Base-by-base conservation (phyloP, 805 yeast genomes). In the Spathaspora hagerdaliae region DNA sequence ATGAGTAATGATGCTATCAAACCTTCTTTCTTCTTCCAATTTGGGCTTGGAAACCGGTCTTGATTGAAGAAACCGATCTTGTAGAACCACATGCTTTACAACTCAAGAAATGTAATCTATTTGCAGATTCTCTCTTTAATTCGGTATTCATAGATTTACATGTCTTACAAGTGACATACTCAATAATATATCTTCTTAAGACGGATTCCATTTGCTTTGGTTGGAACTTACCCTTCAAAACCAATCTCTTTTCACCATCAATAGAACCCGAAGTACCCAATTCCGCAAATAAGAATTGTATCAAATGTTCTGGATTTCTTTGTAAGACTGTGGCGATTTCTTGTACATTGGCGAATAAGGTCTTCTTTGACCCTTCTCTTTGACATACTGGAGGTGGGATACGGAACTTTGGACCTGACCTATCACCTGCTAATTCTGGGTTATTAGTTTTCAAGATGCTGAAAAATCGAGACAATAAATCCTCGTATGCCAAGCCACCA, bases 11-110 rank as follows among this genome's bases (percentile, higher is more conserved):
- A 19, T 3, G 24, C 24, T 19, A 29, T 41, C 37, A 45, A 27
- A 45, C 31, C 39, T 45, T 85, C 82, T 82, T 87, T 83, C 92
- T 87, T 70, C 86, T 85, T 58, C 96, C 96, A 60, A 88, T 83
- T 64, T 87, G 92, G 58, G 99, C 99, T 77, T 91, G 97, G 96
- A 88, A 94, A 85, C 99, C 99, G 41, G 97, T 88, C 82, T 95
- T 94, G 71, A 94, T 94, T 39, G 97, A 89, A 56, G 94, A 82
- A 47, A 94, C 99, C 42, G 97, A 90, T 74, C 97, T 85, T 41
- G 97, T 83, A 41, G 96, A 87, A 56, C 99, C 99, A 79, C 99
- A 94, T 46, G 96, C 87, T 65, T 91, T 90, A 79, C 99, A 94
- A 60, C 91, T 96, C 78, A 94, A 79, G 78, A 94, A 94, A 76